Base-by-base conservation (phyloP, 306 rosid species). In the Malus fusca region DNA sequence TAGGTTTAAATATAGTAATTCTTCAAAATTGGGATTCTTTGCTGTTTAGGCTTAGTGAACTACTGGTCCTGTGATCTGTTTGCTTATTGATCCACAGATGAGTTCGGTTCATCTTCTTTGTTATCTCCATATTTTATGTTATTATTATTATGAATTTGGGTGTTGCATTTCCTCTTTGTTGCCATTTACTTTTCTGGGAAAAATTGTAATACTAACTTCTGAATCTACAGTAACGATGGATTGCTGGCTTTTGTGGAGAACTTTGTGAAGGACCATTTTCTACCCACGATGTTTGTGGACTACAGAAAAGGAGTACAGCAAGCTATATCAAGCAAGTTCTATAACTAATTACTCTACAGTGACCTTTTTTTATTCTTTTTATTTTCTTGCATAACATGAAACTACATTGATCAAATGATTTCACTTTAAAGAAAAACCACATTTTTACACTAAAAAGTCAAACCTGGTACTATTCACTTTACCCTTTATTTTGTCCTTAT, bases 221-320 rank as follows among this genome's bases (percentile, higher is more conserved):
- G 80, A 74, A 82, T 68, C 72, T 89, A 83, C 88, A 96, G 99
- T 90, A 96, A 92, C 75, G 99, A 96, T 85, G 99, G 98, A 70
- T 78, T 96, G 79, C 90, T 87, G 75, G 89, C 98, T 77, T 96
- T 96, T 81, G 90, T 96, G 92, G 99, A 96, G 90, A 96, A 96
- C 80, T 92, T 96, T 78, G 97, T 96, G 78, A 96, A 96, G 90
- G 99, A 96, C 86, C 99, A 88, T 77, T 96, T 96, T 71, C 82
- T 96, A 74, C 99, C 99, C 42, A 92, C 98, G 52, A 90, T 96
- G 98, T 96, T 92, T 75, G 99, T 96, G 74, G 99, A 96, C 88
- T 96, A 96, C 89, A 87, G 99, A 81, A 96, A 96, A 83, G 86
- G 98, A 74, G 98, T 96, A 73, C 99, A 96, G 68, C 99, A 96